Conservation (phyloP, 352 stramenopile species). For the Pythium folliculosum region DNA sequence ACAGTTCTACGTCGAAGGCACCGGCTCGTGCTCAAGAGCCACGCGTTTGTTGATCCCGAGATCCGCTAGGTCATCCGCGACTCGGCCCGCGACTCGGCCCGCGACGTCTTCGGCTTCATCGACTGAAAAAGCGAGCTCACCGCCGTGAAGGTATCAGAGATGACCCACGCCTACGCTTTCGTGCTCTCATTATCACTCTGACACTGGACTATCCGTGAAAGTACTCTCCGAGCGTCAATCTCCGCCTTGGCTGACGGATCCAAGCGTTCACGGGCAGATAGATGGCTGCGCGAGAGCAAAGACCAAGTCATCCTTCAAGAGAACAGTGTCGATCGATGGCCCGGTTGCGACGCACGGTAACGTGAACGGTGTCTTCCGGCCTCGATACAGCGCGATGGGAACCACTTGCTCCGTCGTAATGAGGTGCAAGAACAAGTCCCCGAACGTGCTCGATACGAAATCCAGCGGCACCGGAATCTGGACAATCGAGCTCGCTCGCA, state of each 20-base stretch:
- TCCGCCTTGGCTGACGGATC: background rate
- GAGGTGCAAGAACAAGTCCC: constrained; percentile 55
- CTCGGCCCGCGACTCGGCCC: too few species aligned
- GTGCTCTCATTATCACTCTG: too few species aligned
- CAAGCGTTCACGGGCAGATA: constrained; percentile 22
- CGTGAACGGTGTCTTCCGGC: constrained; percentile 34
- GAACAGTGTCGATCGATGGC: constrained; percentile 42
- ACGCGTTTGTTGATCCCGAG: too few species aligned
- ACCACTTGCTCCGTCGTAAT: constrained; percentile 46
- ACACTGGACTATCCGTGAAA: too few species aligned
- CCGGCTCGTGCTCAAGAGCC: too few species aligned
- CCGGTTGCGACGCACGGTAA: constrained; percentile 62
- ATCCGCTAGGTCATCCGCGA: too few species aligned
- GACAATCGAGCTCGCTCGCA: constrained; percentile 48
- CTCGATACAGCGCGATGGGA: constrained; percentile 55
- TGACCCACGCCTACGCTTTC: too few species aligned
- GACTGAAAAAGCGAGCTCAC: too few species aligned
- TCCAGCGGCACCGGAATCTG: constrained; percentile 50
- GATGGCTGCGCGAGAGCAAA: constrained; percentile 60
- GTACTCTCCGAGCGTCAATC: too few species aligned
- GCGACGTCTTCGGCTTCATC: too few species aligned
- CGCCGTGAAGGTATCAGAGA: too few species aligned
- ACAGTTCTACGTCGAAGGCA: too few species aligned
- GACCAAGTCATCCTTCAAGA: constrained; percentile 53
- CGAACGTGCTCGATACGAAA: constrained; percentile 51